Conservation (phyloP, 78 protist species). For the Chrysochromulina tobinii region DNA sequence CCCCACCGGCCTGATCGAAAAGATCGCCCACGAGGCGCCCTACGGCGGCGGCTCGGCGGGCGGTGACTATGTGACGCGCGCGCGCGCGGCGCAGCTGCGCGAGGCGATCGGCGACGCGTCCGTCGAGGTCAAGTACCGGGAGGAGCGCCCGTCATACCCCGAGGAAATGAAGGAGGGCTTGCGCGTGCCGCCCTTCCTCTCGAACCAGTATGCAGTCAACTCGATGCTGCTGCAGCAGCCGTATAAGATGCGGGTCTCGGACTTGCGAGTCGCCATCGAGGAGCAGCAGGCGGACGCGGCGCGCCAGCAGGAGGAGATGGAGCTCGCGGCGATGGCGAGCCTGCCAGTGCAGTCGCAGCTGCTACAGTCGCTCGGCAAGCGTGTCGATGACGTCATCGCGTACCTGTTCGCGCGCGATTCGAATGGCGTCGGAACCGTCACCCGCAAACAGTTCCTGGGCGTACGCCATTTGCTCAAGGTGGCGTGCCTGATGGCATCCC, state of each 20-base stretch:
- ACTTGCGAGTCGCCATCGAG: background rate
- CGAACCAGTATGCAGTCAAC: no score
- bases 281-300: background rate
- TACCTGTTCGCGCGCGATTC: background rate
- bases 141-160: background rate
- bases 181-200: no score
- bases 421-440: no score
- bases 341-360: background rate
- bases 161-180: no score
- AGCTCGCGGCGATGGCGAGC: background rate
- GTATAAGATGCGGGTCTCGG: background rate
- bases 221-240: background rate
- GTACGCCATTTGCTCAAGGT: no score
- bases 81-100: background rate
- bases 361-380: background rate
- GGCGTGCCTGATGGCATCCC: no score
- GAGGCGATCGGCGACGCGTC: background rate
- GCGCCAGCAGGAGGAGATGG: background rate
- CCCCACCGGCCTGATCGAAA: no score
- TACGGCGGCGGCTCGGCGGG: background rate
- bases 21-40: no score
- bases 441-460: no score
- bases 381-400: background rate
- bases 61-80: background rate
- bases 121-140: background rate